Conservation (phyloP, 495 filamentous ascomycete species). For the Penicillium taxi region DNA sequence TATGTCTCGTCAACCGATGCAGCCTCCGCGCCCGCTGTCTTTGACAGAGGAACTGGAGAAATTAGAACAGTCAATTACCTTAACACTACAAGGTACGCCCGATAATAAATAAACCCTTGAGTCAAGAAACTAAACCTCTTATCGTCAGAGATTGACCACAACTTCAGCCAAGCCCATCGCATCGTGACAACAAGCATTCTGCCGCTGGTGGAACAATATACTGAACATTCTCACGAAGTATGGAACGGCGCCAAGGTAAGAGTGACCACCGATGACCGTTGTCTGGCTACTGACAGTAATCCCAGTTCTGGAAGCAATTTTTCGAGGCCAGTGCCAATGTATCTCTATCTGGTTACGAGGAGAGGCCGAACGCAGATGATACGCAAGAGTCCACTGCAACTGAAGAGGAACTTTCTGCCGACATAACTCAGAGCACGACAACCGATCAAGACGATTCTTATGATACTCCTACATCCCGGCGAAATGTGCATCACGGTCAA, state of each 20-base stretch:
- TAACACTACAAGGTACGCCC: constrained; percentile 78
- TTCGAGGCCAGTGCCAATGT: constrained; percentile 98
- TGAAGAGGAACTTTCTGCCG: constrained; percentile 44
- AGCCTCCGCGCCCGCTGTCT: constrained; percentile 58
- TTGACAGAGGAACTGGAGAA: constrained; percentile 95
- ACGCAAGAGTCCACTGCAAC: constrained; percentile 43
- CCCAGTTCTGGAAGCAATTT: constrained; percentile 97
- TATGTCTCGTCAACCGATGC: constrained; percentile 47
- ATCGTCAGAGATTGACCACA: constrained; percentile 86
- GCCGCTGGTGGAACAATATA: constrained; percentile 93
- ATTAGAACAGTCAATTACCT: constrained; percentile 90
- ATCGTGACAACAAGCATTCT: constrained; percentile 92
- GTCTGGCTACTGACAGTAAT: constrained; percentile 2
- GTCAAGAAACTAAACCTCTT: constrained; percentile 5
- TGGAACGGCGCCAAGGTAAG: constrained; percentile 89
- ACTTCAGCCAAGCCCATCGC: constrained; percentile 93
- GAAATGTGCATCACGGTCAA: constrained; percentile 19
- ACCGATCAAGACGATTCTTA: constrained; percentile 26
- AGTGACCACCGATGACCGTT: not conserved
- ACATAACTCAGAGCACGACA: constrained; percentile 32
- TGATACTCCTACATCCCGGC: constrained; percentile 29
- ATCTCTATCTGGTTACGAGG: constrained; percentile 92
- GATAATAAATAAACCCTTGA: constrained; percentile 11
- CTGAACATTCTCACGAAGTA: constrained; percentile 83
- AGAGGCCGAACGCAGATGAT: constrained; percentile 49